Evolutionary conservation across 2,329 filamentous ascomycete species (phyloP).

Genomic region (Xylaria sp.): DNA sequence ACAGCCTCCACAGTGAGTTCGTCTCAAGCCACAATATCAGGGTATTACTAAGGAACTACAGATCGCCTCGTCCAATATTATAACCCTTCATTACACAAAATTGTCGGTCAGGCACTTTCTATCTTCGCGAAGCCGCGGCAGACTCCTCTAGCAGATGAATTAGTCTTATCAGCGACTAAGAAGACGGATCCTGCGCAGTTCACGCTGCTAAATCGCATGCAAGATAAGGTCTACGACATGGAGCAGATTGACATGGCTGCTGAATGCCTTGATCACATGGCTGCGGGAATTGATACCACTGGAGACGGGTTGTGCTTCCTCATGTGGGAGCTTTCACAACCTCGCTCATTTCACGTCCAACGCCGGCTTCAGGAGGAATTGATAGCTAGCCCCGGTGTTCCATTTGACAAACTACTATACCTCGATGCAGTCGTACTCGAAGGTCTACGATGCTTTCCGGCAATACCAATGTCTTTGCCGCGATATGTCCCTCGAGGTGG

Average conservation of each 20-base stretch:
- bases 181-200: constrained; percentile 61
- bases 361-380: constrained; percentile 65
- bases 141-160: constrained; percentile 68
- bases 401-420: constrained; percentile 65
- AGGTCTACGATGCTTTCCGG: constrained; percentile 69
- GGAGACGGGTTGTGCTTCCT: constrained; percentile 76
- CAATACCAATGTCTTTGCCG: constrained; percentile 75
- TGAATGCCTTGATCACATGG: constrained; percentile 78
- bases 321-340: constrained; percentile 76
- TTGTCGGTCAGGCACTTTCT: constrained; percentile 59
- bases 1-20: constrained; percentile 71
- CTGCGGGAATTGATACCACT: constrained; percentile 77
- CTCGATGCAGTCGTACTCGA: constrained; percentile 73
- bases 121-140: constrained; percentile 65
- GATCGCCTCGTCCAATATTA: constrained; percentile 71
- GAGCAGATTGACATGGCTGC: constrained; percentile 68
- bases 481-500: constrained; percentile 67
- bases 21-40: not conserved
- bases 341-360: constrained; percentile 64
- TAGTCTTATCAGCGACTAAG: constrained; percentile 65
- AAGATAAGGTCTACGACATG: constrained; percentile 62
- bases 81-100: constrained; percentile 61
- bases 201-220: constrained; percentile 69
- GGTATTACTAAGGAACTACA: constrained; percentile 46
- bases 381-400: constrained; percentile 51